Evolutionary conservation across 2,329 filamentous ascomycete species (phyloP).

Genomic region (Fusarium brevicatenulatum): DNA sequence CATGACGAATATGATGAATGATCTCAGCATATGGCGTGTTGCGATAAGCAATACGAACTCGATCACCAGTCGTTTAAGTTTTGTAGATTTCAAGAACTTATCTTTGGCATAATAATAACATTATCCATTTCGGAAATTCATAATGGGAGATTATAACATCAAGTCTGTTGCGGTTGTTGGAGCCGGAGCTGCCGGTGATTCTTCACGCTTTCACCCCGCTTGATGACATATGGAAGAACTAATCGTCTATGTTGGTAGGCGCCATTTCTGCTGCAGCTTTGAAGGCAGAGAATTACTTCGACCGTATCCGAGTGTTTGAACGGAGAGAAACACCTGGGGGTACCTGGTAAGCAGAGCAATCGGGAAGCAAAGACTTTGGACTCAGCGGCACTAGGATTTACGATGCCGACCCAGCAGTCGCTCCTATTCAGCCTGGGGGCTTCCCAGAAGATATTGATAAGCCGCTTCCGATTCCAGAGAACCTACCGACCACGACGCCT

Average conservation of each 20-base stretch:
- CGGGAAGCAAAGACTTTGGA: rapidly evolving
- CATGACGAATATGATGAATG: constrained; percentile 23
- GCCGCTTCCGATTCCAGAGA: constrained; percentile 55
- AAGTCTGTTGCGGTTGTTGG: constrained; percentile 38
- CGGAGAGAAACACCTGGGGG: constrained; percentile 55
- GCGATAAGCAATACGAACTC: neutral
- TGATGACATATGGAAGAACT: rapidly evolving
- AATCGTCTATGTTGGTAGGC: constrained; percentile 46
- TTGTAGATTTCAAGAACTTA: rapidly evolving
- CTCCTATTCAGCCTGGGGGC: constrained; percentile 54
- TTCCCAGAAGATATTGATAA: constrained; percentile 58
- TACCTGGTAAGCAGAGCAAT: constrained; percentile 52
- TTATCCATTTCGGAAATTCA: rapidly evolving
- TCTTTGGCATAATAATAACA: neutral
- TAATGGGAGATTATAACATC: constrained; percentile 9
- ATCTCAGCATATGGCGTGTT: neutral
- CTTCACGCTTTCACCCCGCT: rapidly evolving
- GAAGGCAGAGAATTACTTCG: constrained; percentile 56
- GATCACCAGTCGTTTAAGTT: rapidly evolving
- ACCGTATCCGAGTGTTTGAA: constrained; percentile 56
- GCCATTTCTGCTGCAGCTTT: constrained; percentile 59
- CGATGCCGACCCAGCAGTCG: constrained; percentile 52
- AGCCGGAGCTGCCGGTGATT: constrained; percentile 38
- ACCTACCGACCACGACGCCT: constrained; percentile 52
- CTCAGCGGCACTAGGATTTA: constrained; percentile 58